Evolutionary conservation across 768 basidiomycete genomes (phyloP).

Genomic region (Tulasnella sp.): DNA sequence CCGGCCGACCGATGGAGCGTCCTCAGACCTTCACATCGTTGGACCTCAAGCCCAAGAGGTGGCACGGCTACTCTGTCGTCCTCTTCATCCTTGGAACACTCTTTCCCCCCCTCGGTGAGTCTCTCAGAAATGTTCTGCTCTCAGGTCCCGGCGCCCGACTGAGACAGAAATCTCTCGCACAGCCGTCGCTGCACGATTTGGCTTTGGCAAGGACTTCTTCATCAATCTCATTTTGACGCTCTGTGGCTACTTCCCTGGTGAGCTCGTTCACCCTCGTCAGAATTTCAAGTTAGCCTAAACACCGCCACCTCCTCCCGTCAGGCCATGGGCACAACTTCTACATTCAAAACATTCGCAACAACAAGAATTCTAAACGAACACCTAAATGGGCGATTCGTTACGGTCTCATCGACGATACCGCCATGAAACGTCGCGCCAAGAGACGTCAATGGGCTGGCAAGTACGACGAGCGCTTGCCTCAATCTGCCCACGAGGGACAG

Average conservation of each 20-base stretch:
- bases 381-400: conserved; percentile 91
- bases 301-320: conserved; percentile 27
- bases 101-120: conserved; percentile 80
- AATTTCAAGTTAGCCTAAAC: conserved; percentile 15
- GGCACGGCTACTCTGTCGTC: conserved; percentile 74
- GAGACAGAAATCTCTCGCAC: conserved; percentile 15
- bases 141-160: neutral
- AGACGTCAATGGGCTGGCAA: conserved; percentile 82
- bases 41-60: conserved; percentile 56
- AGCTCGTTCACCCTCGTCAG: conserved; percentile 21
- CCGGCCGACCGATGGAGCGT: neutral
- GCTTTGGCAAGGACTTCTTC: conserved; percentile 86
- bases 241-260: conserved; percentile 84
- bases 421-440: conserved; percentile 66
- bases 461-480: conserved; percentile 71
- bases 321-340: conserved; percentile 92
- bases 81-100: conserved; percentile 86
- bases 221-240: conserved; percentile 83
- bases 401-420: conserved; percentile 76
- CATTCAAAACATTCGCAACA: conserved; percentile 92
- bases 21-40: conserved; percentile 38
- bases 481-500: conserved; percentile 62
- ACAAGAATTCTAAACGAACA: conserved; percentile 85
- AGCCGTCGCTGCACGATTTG: conserved; percentile 93
- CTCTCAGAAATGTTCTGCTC: neutral